A percentile compares a stretch with the other conserved stretches of the same genome.
Evolutionary conservation across 352 stramenopile genomes (phyloP).

Genomic region (Globisporangium recalcitrans): DNA sequence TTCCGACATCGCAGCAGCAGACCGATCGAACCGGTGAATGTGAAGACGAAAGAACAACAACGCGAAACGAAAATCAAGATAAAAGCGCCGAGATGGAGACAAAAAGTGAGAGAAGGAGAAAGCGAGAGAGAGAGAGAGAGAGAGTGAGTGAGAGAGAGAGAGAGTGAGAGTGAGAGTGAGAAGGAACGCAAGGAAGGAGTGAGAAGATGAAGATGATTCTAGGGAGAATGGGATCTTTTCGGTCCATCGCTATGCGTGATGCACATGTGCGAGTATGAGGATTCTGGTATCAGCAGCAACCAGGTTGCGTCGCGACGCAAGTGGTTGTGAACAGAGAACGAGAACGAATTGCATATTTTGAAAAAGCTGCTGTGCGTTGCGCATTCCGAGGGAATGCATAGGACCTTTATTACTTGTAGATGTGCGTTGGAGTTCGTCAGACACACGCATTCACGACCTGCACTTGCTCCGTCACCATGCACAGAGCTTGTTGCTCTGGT

Average conservation of each 20-base stretch:
- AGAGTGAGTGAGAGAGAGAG: constrained; percentile 4
- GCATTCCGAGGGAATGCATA: constrained; percentile 10
- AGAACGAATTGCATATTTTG: constrained; percentile 17
- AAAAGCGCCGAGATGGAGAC: constrained; percentile 15
- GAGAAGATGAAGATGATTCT: not conserved
- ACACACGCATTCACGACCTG: too few species aligned
- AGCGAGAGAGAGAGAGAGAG: constrained; percentile 9
- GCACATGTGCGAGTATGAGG: constrained; percentile 16
- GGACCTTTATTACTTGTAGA: not conserved
- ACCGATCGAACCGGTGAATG: not conserved
- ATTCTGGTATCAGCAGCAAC: constrained; percentile 9
- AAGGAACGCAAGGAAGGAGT: constrained; percentile 1
- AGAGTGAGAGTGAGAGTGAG: too few species aligned
- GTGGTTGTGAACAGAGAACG: constrained; percentile 3
- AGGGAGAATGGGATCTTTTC: constrained; percentile 5
- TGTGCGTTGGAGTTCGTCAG: too few species aligned
- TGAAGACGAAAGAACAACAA: constrained; percentile 6
- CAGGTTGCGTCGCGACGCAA: not conserved
- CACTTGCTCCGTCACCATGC: too few species aligned
- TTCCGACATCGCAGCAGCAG: constrained; percentile 12
- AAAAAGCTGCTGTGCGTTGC: constrained; percentile 4
- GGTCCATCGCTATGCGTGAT: constrained; percentile 15
- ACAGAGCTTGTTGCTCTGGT: too few species aligned
- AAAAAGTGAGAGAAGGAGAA: constrained; percentile 11
- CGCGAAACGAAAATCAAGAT: constrained; percentile 1